Conservation (phyloP, 345 rosid genomes). For the Bruguiera gymnorhiza region DNA sequence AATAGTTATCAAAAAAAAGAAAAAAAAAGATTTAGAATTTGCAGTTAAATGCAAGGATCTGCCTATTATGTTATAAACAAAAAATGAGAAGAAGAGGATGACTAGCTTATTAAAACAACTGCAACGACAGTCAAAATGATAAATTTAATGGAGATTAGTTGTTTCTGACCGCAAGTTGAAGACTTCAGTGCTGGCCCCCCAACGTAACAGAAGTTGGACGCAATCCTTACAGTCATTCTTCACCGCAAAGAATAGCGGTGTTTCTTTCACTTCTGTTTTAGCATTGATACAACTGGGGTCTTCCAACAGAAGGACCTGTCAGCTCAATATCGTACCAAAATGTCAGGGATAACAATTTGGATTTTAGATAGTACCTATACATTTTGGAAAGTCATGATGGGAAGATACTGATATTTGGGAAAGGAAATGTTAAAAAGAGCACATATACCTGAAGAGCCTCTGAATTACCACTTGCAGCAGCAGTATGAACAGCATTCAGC, state of each 20-base stretch:
- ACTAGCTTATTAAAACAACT: not conserved
- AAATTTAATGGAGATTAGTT: slow-evolving; percentile 9
- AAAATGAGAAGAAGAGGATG: not conserved
- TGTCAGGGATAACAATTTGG: slow-evolving; percentile 9
- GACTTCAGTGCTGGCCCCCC: slow-evolving; percentile 68
- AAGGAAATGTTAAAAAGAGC: not conserved
- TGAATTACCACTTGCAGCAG: slow-evolving; percentile 75
- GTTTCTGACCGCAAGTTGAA: slow-evolving; percentile 69
- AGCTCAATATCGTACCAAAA: slow-evolving; percentile 20
- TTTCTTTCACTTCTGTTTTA: slow-evolving; percentile 65
- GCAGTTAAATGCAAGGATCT: slow-evolving; percentile 2
- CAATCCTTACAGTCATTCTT: slow-evolving; percentile 65
- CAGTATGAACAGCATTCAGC: slow-evolving; percentile 60
- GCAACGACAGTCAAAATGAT: not conserved
- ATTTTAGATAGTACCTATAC: not conserved
- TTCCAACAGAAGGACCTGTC: slow-evolving; percentile 48
- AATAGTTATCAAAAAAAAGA: slow-evolving; percentile 2
- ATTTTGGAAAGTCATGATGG: not conserved
- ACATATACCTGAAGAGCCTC: slow-evolving; percentile 58
- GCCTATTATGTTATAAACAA: not conserved
- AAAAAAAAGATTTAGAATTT: slow-evolving; percentile 18
- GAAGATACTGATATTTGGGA: not conserved
- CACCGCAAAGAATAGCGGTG: slow-evolving; percentile 78
- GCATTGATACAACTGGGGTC: slow-evolving; percentile 49
- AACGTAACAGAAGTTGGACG: slow-evolving; percentile 62